These are phyloP conservation scores for Lachnellula arida DNA, from an alignment of 2,329 filamentous ascomycete genomes.

Conservation along the genomic window DNA sequence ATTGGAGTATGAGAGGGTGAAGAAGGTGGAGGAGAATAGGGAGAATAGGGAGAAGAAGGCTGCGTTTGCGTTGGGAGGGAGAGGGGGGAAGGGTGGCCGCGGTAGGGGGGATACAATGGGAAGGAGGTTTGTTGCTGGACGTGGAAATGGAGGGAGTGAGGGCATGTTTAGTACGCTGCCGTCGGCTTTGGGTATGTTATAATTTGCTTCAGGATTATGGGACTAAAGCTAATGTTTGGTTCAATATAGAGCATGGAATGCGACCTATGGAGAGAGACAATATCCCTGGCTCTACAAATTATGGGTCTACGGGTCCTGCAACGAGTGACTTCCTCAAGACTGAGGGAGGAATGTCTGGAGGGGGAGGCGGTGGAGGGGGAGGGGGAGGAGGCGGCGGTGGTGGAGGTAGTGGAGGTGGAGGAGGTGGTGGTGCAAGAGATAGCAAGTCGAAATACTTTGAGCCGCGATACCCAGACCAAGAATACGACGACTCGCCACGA, in stretches of 20 bases:
- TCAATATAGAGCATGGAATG: neutral
- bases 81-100: conserved; percentile 19
- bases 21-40: conserved; percentile 14
- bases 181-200: conserved; percentile 22
- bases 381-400: conserved; percentile 10
- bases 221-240: neutral
- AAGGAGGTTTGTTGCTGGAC: conserved; percentile 9
- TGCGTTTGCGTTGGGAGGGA: conserved; percentile 8
- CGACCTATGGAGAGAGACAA: conserved; percentile 1
- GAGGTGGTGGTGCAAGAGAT: conserved; percentile 5
- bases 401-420: conserved; percentile 6
- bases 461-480: conserved; percentile 26
- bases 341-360: neutral
- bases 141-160: conserved; percentile 9
- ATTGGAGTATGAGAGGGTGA: conserved; percentile 13
- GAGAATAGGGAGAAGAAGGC: conserved; percentile 7
- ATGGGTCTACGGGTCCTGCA: neutral
- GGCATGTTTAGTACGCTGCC: conserved; percentile 23
- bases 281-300: neutral
- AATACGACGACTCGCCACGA: conserved; percentile 22
- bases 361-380: conserved; percentile 5
- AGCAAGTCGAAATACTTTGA: conserved; percentile 11
- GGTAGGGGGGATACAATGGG: conserved; percentile 33
- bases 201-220: neutral
- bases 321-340: neutral